A percentile compares a stretch with the other conserved stretches of the same genome.
Conservation (phyloP, 768 basidiomycete genomes). For the Hygrocybe punicea region DNA sequence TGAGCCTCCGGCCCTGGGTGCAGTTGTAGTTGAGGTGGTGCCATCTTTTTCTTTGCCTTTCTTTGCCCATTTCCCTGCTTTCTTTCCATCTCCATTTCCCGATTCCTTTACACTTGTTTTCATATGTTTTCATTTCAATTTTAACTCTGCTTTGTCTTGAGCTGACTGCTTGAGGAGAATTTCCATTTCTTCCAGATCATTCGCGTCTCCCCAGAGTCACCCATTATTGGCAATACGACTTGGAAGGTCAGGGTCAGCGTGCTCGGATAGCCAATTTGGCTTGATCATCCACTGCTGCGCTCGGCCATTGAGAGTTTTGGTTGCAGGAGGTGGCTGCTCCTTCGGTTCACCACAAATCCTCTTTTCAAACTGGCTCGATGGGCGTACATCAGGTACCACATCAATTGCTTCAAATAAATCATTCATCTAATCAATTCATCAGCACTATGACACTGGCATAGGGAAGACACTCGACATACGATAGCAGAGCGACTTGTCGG, state of each 20-base stretch:
- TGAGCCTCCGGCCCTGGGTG: neutral
- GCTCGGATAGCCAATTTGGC: constrained; percentile 13
- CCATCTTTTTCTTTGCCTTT: neutral
- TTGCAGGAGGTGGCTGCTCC: constrained; percentile 9
- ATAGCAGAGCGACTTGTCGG: neutral
- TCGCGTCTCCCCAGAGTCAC: constrained; percentile 14
- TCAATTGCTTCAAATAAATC: constrained; percentile 12
- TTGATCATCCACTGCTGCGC: constrained; percentile 23
- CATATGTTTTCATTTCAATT: neutral
- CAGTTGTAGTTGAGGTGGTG: neutral
- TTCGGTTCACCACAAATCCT: constrained; percentile 3
- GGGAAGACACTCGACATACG: neutral
- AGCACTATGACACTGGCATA: neutral
- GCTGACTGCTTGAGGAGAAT: neutral
- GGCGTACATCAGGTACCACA: constrained; percentile 2
- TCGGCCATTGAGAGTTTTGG: constrained; percentile 8
- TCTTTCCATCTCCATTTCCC: neutral
- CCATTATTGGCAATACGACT: constrained; percentile 14
- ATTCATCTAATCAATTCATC: constrained; percentile 5
- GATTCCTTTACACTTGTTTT: no score
- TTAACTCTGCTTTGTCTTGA: neutral
- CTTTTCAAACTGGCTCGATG: neutral
- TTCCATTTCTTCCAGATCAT: constrained; percentile 12
- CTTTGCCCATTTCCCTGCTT: neutral
- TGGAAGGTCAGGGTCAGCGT: constrained; percentile 11